These are phyloP conservation scores for Cutaneotrichosporon sp. DNA, from an alignment of 1,284 basidiomycete genomes.

Conservation along the genomic window DNA sequence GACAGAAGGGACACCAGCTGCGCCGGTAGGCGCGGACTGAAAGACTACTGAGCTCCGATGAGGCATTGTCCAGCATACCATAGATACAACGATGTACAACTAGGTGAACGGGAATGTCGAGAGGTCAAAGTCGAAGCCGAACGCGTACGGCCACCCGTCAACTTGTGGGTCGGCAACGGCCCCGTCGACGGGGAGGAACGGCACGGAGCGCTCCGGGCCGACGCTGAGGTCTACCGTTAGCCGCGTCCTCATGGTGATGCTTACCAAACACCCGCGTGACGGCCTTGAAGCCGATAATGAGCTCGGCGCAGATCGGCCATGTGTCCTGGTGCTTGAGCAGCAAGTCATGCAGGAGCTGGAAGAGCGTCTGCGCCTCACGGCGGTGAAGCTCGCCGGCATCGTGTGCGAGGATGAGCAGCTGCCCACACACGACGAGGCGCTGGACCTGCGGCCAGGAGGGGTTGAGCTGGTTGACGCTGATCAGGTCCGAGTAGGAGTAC, in stretches of 20 bases:
- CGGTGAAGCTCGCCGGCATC: conserved; percentile 27
- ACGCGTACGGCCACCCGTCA: conserved; percentile 9
- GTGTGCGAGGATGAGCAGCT: conserved; percentile 29
- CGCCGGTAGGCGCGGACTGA: no score
- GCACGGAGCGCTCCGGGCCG: background rate
- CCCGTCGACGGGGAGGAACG: background rate
- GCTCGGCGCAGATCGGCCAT: conserved; percentile 19
- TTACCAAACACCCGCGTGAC: conserved; percentile 20
- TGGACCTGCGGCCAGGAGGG: conserved; percentile 33
- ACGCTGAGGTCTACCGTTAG: conserved; percentile 10
- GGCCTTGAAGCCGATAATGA: conserved; percentile 15
- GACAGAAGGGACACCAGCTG: no score
- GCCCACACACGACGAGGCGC: conserved; percentile 25
- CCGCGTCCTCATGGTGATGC: background rate
- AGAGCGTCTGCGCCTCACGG: conserved; percentile 21
- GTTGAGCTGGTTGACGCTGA: conserved; percentile 18
- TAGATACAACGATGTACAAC: background rate
- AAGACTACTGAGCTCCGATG: no score
- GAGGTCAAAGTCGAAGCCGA: conserved; percentile 17
- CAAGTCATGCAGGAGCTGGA: conserved; percentile 22
- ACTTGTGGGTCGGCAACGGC: background rate
- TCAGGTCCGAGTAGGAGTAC: conserved; percentile 27
- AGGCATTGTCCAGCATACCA: no score
- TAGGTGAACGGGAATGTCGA: conserved; percentile 1
- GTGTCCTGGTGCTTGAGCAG: conserved; percentile 18